Evolutionary conservation across 108 stramenopile genomes (phyloP).

Genomic region (Cylindrotheca fusiformis): DNA sequence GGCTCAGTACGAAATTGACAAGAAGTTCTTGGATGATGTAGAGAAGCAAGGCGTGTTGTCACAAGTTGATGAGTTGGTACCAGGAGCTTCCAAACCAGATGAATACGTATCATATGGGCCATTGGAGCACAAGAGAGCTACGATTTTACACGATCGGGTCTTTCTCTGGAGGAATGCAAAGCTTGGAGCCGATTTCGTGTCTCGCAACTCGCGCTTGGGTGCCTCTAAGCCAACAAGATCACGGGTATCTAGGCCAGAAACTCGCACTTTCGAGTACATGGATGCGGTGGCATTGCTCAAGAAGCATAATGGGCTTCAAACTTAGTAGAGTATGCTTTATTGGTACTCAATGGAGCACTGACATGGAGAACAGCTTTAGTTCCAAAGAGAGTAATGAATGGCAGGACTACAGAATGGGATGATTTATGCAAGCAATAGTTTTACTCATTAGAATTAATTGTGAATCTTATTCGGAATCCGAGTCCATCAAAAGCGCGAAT

Average conservation of each 20-base stretch:
- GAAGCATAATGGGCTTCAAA: too few species aligned
- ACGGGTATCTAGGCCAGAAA: too few species aligned
- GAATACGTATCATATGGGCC: conserved; percentile 55
- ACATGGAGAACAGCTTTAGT: too few species aligned
- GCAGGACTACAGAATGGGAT: too few species aligned
- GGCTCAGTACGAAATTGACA: conserved; percentile 47
- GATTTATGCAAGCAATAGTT: too few species aligned
- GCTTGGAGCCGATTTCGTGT: conserved; percentile 52
- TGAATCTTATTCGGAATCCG: conserved; percentile 39
- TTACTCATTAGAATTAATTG: too few species aligned
- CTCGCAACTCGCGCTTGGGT: conserved; percentile 33
- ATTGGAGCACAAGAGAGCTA: conserved; percentile 28
- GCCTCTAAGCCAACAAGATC: too few species aligned
- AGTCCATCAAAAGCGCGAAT: conserved; percentile 44
- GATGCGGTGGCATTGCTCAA: too few species aligned
- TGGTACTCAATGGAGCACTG: not conserved
- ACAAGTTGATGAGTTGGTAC: conserved; percentile 47
- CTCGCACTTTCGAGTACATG: too few species aligned
- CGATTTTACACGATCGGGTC: conserved; percentile 23
- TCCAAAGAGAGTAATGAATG: too few species aligned
- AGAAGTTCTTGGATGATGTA: conserved; percentile 49
- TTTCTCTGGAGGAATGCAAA: conserved; percentile 72
- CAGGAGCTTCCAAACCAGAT: conserved; percentile 36
- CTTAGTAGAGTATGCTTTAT: not conserved
- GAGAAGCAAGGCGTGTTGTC: conserved; percentile 23